Evolutionary conservation across 768 basidiomycete species (phyloP).

Genomic region (Phylloporus scabripes): DNA sequence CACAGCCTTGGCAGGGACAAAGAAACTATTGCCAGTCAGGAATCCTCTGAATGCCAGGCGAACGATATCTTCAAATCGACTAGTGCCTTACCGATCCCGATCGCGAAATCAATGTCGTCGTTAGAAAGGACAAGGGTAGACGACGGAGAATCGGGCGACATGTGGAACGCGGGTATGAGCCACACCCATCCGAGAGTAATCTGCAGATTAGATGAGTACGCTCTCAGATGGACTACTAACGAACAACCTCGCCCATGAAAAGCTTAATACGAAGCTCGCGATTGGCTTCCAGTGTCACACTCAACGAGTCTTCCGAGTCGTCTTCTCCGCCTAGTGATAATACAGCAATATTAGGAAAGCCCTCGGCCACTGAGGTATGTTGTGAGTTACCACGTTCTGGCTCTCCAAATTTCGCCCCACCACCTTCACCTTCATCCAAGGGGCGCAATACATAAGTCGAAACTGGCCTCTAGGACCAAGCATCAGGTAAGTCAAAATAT

Average conservation of each 20-base stretch:
- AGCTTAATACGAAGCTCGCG: constrained; percentile 69
- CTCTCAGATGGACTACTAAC: background rate
- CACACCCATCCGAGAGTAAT: constrained; percentile 82
- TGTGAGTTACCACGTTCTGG: constrained; percentile 7
- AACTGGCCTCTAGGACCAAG: constrained; percentile 32
- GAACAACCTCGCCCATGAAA: constrained; percentile 63
- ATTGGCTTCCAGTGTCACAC: constrained; percentile 56
- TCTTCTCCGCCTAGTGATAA: constrained; percentile 4
- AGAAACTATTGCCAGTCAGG: background rate
- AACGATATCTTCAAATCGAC: constrained; percentile 63
- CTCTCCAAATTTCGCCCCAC: constrained; percentile 37
- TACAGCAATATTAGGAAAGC: constrained; percentile 1
- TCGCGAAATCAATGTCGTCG: constrained; percentile 71
- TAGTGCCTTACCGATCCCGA: constrained; percentile 65
- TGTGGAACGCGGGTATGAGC: constrained; percentile 82
- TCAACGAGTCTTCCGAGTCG: constrained; percentile 25
- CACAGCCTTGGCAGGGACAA: background rate
- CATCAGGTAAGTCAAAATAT: background rate
- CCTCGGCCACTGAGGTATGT: constrained; percentile 1
- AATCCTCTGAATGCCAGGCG: constrained; percentile 36
- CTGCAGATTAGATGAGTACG: constrained; percentile 28
- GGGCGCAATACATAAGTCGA: constrained; percentile 44
- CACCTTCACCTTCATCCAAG: constrained; percentile 22
- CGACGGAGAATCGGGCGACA: constrained; percentile 46
- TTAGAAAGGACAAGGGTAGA: constrained; percentile 40